Percentiles rank a stretch among this genome's conserved stretches.
Evolutionary conservation across 768 basidiomycete species (phyloP).

Genomic region (Lactarius psammicola): DNA sequence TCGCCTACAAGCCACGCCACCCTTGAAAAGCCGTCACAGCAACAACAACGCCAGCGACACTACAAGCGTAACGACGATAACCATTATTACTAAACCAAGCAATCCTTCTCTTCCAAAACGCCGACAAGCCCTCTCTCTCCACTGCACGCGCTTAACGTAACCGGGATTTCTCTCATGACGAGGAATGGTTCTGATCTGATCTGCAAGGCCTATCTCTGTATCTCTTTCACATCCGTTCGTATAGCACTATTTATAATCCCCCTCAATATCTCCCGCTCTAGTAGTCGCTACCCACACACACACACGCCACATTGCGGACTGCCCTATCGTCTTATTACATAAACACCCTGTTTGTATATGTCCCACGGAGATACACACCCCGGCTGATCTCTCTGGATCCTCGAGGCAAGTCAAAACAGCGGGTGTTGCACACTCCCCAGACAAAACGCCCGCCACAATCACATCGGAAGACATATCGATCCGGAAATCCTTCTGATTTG

Average conservation of each 20-base stretch:
- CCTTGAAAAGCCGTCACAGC: conserved; percentile 2
- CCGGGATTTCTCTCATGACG: not conserved
- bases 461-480: conserved; percentile 9
- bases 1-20: not conserved
- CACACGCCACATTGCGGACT: conserved; percentile 11
- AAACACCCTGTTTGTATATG: conserved; percentile 13
- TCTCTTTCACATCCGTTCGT: conserved; percentile 20
- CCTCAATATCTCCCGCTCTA: conserved; percentile 7
- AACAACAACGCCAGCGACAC: not conserved
- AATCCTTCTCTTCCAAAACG: not conserved
- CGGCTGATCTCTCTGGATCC: conserved; percentile 16
- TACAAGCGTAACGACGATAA: conserved; percentile 12
- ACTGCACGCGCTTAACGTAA: not conserved
- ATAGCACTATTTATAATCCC: conserved; percentile 27
- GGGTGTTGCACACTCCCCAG: conserved; percentile 1
- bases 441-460: conserved; percentile 24
- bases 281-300: conserved; percentile 9
- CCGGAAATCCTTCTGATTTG: conserved; percentile 20
- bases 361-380: conserved; percentile 10
- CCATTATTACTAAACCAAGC: conserved; percentile 6
- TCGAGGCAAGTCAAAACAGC: conserved; percentile 2
- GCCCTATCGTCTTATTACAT: conserved; percentile 17
- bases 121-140: not conserved
- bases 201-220: not conserved
- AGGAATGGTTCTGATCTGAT: conserved; percentile 12